These are phyloP conservation scores for Globisporangium paddicum DNA, from an alignment of 352 stramenopile species.

Conservation along the genomic window DNA sequence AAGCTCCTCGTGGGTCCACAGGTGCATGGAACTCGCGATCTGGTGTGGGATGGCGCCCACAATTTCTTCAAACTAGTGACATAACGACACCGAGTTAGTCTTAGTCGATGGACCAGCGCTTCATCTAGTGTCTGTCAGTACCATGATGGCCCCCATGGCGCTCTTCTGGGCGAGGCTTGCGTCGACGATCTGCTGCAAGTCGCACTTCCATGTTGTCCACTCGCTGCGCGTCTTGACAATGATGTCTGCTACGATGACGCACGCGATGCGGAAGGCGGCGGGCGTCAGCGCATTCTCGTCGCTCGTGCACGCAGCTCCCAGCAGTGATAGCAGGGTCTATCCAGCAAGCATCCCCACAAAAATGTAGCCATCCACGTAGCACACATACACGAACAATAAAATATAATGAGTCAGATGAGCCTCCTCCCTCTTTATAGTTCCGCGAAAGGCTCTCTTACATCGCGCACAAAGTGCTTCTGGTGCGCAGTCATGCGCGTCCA, in stretches of 20 bases:
- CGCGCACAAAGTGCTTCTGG: constrained; percentile 34
- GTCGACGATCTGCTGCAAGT: constrained; percentile 43
- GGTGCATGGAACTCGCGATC: constrained; percentile 22
- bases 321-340: constrained; percentile 44
- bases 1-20: constrained; percentile 24
- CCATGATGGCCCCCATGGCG: constrained; percentile 28
- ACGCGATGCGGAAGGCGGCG: constrained; percentile 33
- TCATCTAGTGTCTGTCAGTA: too few relatives aligned
- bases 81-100: not conserved
- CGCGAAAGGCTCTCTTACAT: constrained; percentile 25
- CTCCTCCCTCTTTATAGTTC: not conserved
- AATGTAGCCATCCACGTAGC: constrained; percentile 12
- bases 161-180: constrained; percentile 28
- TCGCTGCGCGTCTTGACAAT: constrained; percentile 37
- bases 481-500: constrained; percentile 33
- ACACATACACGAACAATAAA: not conserved
- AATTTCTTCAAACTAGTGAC: constrained; percentile 36
- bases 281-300: constrained; percentile 16
- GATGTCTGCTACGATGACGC: constrained; percentile 41
- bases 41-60: constrained; percentile 44
- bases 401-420: not conserved
- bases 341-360: not conserved
- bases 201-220: constrained; percentile 41
- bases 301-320: constrained; percentile 26
- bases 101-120: too few relatives aligned